Percentiles rank a stretch among this genome's conserved stretches.
These are phyloP conservation scores for Pseudonitzschia multiseries DNA, from an alignment of 108 stramenopile genomes.

Conservation along the genomic window DNA sequence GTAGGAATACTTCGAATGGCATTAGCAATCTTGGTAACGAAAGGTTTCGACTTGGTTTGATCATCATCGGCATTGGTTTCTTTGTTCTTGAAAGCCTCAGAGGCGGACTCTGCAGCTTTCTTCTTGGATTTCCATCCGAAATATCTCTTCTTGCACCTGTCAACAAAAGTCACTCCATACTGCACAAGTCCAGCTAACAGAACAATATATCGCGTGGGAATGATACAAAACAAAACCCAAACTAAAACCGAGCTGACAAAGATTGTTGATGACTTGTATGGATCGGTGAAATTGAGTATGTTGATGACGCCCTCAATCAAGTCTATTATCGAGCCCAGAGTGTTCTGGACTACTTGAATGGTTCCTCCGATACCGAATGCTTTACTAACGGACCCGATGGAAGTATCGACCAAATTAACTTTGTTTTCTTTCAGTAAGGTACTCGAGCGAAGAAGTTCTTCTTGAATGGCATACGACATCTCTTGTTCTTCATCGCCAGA, in stretches of 20 bases:
- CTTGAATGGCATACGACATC: constrained; percentile 46
- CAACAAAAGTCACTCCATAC: constrained; percentile 53
- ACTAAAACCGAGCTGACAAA: constrained; percentile 22
- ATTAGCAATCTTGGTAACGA: constrained; percentile 54
- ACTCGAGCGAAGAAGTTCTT: constrained; percentile 62
- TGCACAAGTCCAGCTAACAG: constrained; percentile 55
- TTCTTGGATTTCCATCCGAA: not conserved
- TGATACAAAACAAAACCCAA: constrained; percentile 37
- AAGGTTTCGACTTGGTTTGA: constrained; percentile 6
- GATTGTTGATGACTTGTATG: constrained; percentile 48
- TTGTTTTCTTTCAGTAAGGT: constrained; percentile 41
- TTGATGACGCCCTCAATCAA: constrained; percentile 65
- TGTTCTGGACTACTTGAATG: constrained; percentile 64
- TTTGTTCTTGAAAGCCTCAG: not conserved
- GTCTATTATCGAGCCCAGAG: constrained; percentile 64
- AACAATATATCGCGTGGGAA: constrained; percentile 43
- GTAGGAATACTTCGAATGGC: constrained; percentile 74
- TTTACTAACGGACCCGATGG: constrained; percentile 74
- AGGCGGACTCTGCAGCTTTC: not conserved
- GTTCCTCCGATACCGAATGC: constrained; percentile 61
- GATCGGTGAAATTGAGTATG: constrained; percentile 79
- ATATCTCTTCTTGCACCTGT: constrained; percentile 27
- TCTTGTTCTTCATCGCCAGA: constrained; percentile 30
- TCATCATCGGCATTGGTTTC: constrained; percentile 16
- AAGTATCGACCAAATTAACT: constrained; percentile 68